Percentiles rank a stretch among this genome's conserved stretches.
Conservation (phyloP, 257 asterid species). For the Solanum chmielewskii region DNA sequence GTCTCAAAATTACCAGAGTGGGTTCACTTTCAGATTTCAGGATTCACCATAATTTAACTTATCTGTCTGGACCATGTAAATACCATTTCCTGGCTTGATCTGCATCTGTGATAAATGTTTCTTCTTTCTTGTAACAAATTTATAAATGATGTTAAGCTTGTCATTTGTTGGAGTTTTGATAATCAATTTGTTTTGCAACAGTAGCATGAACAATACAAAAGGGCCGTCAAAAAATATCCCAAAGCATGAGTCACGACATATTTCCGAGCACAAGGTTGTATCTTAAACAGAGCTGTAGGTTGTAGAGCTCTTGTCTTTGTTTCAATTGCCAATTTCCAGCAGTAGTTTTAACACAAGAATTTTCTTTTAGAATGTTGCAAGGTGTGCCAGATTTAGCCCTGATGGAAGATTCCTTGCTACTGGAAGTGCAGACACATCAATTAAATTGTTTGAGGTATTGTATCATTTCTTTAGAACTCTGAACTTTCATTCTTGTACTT, state of each 20-base stretch:
- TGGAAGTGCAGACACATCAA: conserved; percentile 80
- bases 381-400: conserved; percentile 84
- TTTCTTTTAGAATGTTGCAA: conserved; percentile 46
- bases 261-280: conserved; percentile 84
- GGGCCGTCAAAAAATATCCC: conserved; percentile 61
- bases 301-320: background rate
- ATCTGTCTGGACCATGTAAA: background rate
- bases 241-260: conserved; percentile 62
- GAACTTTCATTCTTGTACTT: conserved; percentile 4
- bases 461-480: background rate
- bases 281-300: conserved; percentile 1
- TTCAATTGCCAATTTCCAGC: background rate
- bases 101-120: background rate
- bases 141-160: background rate
- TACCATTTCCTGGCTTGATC: background rate
- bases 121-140: background rate
- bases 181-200: conserved; percentile 12
- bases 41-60: background rate
- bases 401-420: conserved; percentile 88
- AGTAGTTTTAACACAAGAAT: conserved; percentile 1
- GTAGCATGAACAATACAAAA: conserved; percentile 44
- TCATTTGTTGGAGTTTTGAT: background rate
- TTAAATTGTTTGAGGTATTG: conserved; percentile 66
- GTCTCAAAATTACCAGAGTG: background rate
- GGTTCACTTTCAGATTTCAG: background rate